These are phyloP conservation scores for Termitomyces sp. DNA, from an alignment of 768 basidiomycete species.

Conservation along the genomic window DNA sequence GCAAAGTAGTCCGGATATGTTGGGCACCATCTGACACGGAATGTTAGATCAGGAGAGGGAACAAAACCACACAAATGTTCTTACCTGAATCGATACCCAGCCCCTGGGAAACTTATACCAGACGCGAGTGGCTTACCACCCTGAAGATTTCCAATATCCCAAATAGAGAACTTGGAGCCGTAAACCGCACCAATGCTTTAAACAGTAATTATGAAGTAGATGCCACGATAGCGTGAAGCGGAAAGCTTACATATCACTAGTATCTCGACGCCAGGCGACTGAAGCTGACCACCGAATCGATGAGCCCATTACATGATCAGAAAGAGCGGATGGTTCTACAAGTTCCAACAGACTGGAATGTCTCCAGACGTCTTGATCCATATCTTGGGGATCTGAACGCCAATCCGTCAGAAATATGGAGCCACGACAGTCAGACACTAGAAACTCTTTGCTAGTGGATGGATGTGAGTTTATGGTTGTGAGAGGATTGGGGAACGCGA, in stretches of 20 bases:
- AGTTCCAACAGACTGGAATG: slow-evolving; percentile 70
- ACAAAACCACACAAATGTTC: slow-evolving; percentile 10
- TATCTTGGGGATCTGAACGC: slow-evolving; percentile 66
- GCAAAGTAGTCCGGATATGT: slow-evolving; percentile 78
- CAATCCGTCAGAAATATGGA: slow-evolving; percentile 81
- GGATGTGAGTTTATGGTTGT: slow-evolving; percentile 69
- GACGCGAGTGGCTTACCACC: slow-evolving; percentile 73
- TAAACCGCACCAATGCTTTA: slow-evolving; percentile 73
- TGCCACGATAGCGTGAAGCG: neutral
- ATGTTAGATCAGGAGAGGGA: neutral
- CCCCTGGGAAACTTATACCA: slow-evolving; percentile 64
- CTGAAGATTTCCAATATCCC: slow-evolving; percentile 70
- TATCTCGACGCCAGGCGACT: slow-evolving; percentile 69
- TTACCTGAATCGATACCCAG: slow-evolving; percentile 68
- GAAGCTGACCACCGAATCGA: slow-evolving; percentile 52
- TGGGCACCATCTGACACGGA: slow-evolving; percentile 63
- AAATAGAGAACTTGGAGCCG: slow-evolving; percentile 69
- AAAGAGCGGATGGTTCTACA: slow-evolving; percentile 63
- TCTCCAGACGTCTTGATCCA: slow-evolving; percentile 53
- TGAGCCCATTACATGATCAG: slow-evolving; percentile 47
- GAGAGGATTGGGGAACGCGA: slow-evolving; percentile 72
- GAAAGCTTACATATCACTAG: slow-evolving; percentile 62
- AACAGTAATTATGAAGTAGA: neutral
- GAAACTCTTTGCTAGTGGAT: slow-evolving; percentile 71
- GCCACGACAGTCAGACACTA: slow-evolving; percentile 74